A percentile compares a stretch with the other conserved stretches of the same genome.
phyloP scores from a whole-genome alignment of 192 early-diverging fungal species.

The Radiomyces spectabilis region DNA sequence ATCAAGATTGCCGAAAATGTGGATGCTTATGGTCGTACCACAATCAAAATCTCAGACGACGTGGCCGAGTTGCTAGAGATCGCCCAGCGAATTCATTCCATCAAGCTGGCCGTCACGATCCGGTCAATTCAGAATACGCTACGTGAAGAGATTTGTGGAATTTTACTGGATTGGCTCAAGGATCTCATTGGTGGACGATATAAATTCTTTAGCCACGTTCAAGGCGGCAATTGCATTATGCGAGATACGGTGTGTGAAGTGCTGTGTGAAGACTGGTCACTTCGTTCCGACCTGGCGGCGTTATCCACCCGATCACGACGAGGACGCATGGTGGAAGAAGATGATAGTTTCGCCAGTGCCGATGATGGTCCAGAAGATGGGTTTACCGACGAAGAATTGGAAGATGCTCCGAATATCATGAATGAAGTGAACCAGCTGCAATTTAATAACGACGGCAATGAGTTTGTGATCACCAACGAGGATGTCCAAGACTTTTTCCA shows the following conservation, averaged over 20 bases:
- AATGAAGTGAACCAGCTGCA: too few relatives aligned
- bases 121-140: constrained; percentile 75
- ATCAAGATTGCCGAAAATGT: constrained; percentile 71
- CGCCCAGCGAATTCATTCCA: constrained; percentile 60
- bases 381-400: constrained; percentile 4
- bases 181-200: constrained; percentile 58
- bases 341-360: constrained; percentile 5
- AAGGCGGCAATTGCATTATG: constrained; percentile 32
- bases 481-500: not conserved
- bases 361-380: not conserved
- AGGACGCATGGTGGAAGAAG: not conserved
- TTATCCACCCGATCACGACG: constrained; percentile 16
- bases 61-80: constrained; percentile 57
- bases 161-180: constrained; percentile 78
- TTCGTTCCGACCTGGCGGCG: constrained; percentile 18
- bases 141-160: constrained; percentile 76
- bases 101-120: constrained; percentile 70
- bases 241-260: constrained; percentile 54
- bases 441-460: too few relatives aligned
- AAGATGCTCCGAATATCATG: not conserved
- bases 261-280: constrained; percentile 49
- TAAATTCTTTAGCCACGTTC: constrained; percentile 16
- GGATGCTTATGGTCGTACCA: constrained; percentile 76
- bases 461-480: too few relatives aligned
- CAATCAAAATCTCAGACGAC: constrained; percentile 60